Evolutionary conservation across 257 asterid species (phyloP).

Genomic region (Gentiana macrophylla): DNA sequence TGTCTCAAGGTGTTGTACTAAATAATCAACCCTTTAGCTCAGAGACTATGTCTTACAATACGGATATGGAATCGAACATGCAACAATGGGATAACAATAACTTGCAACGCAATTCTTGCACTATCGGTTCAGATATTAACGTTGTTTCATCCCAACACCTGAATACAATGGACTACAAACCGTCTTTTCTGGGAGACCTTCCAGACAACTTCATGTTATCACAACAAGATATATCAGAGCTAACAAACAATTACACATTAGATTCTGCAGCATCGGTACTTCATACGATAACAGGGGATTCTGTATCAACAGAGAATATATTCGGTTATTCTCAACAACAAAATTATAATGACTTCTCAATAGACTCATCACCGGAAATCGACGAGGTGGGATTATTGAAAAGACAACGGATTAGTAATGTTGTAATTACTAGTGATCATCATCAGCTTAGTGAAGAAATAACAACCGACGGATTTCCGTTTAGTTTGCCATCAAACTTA

Average conservation of each 20-base stretch:
- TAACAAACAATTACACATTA: neutral
- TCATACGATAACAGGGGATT: constrained; percentile 14
- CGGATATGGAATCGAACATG: constrained; percentile 14
- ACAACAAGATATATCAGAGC: constrained; percentile 22
- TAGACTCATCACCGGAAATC: constrained; percentile 26
- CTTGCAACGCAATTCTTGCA: constrained; percentile 11
- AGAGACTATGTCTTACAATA: constrained; percentile 13
- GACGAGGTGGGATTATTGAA: constrained; percentile 14
- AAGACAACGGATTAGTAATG: constrained; percentile 8
- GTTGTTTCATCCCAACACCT: constrained; percentile 15
- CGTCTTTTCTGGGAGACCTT: constrained; percentile 21
- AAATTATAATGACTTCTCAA: constrained; percentile 25
- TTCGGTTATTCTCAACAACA: constrained; percentile 22
- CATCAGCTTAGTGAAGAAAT: constrained; percentile 25
- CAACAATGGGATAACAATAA: constrained; percentile 10
- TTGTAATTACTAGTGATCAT: constrained; percentile 1
- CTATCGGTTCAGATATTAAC: constrained; percentile 19
- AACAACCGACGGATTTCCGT: constrained; percentile 38
- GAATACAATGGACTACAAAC: constrained; percentile 7
- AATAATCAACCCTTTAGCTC: constrained; percentile 15
- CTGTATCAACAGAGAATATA: constrained; percentile 8
- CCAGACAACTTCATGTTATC: constrained; percentile 26
- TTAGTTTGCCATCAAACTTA: constrained; percentile 25
- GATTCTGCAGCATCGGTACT: neutral
- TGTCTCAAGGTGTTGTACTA: constrained; percentile 9